Evolutionary conservation across 352 stramenopile genomes (phyloP).

Genomic region (Thraustochytrium sp.): DNA sequence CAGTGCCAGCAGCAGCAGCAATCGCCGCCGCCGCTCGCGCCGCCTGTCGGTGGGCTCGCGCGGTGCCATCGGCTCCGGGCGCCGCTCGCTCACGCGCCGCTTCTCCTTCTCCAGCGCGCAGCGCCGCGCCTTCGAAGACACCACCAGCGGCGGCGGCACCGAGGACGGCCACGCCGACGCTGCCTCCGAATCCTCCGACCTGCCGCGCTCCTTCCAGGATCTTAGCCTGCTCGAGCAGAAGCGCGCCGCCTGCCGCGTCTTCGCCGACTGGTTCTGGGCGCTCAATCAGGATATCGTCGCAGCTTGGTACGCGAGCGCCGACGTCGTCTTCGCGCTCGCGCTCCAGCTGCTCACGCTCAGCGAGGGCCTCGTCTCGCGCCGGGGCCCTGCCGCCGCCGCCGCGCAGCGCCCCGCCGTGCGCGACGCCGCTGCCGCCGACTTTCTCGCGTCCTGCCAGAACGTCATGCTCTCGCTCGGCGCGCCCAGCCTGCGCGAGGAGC

Average conservation of each 20-base stretch:
- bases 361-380: neutral
- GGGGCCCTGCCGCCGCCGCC: neutral
- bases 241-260: neutral
- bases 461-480: neutral
- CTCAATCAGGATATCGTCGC: slow-evolving; percentile 1
- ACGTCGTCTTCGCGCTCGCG: slow-evolving; percentile 11
- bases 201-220: neutral
- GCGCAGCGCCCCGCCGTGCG: neutral
- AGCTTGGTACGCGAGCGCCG: neutral
- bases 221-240: neutral
- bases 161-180: neutral
- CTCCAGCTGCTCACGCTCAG: neutral
- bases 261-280: neutral
- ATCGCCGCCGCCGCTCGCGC: too few species aligned
- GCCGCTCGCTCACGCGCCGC: too few species aligned
- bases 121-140: neutral
- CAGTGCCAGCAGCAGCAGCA: too few species aligned
- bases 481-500: neutral
- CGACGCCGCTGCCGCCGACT: neutral
- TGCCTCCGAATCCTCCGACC: neutral
- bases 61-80: too few species aligned
- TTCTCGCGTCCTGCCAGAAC: neutral
- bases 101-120: neutral
- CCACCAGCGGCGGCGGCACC: neutral
- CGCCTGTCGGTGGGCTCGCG: too few species aligned